Evolutionary conservation across 768 basidiomycete genomes (phyloP).

Genomic region (Boletus vinaceobasis): DNA sequence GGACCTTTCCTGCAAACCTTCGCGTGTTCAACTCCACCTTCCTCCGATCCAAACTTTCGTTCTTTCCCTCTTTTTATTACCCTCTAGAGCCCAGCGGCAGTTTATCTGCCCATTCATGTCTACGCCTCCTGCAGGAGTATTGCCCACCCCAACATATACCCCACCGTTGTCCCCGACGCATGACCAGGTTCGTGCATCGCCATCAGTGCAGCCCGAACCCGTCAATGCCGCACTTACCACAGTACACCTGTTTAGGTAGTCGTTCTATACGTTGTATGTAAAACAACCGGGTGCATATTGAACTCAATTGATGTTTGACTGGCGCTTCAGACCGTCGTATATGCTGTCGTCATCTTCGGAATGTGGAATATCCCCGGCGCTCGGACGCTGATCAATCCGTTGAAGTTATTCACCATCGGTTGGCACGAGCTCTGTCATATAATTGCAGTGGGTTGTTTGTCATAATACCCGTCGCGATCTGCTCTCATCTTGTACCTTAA

Average conservation of each 20-base stretch:
- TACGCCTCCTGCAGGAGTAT: slow-evolving; percentile 33
- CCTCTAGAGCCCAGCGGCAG: slow-evolving; percentile 21
- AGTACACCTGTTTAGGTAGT: slow-evolving; percentile 49
- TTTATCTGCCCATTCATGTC: slow-evolving; percentile 33
- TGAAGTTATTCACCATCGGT: slow-evolving; percentile 85
- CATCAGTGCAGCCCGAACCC: slow-evolving; percentile 15
- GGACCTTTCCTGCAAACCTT: slow-evolving; percentile 21
- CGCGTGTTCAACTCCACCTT: slow-evolving; percentile 15
- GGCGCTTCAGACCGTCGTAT: slow-evolving; percentile 66
- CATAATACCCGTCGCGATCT: slow-evolving; percentile 1
- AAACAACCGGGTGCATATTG: slow-evolving; percentile 11
- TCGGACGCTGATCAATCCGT: slow-evolving; percentile 73
- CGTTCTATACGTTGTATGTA: slow-evolving; percentile 70
- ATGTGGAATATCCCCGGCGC: slow-evolving; percentile 85
- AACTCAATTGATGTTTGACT: slow-evolving; percentile 6
- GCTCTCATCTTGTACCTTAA: slow-evolving; percentile 4
- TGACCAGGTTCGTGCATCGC: slow-evolving; percentile 57
- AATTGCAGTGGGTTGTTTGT: slow-evolving; percentile 50
- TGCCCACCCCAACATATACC: slow-evolving; percentile 31
- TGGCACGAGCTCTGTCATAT: slow-evolving; percentile 90
- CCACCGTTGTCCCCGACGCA: slow-evolving; percentile 59
- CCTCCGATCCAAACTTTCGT: slow-evolving; percentile 12
- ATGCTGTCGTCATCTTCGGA: slow-evolving; percentile 82
- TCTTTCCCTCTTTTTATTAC: slow-evolving; percentile 1
- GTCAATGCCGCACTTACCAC: slow-evolving; percentile 22